Base-by-base conservation (phyloP, 305 asterid genomes). In the Caryopteris hybrid region DNA sequence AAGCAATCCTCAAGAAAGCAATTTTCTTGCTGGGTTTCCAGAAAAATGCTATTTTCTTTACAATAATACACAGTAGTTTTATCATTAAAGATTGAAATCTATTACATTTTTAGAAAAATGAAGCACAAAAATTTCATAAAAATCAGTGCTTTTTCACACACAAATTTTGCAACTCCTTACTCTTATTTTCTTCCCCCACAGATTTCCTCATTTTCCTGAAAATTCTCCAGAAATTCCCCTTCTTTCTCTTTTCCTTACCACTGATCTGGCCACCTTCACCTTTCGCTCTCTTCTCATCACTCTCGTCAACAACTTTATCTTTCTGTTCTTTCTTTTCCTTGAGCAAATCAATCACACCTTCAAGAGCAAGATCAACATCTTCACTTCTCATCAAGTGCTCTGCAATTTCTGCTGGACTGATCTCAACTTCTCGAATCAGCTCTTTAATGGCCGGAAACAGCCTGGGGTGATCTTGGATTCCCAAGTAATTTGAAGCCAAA, bases 311-410 rank as follows among this genome's bases (percentile, higher is more conserved):
- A n/a, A n/a, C 39, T 11, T 31, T 45, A 21, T 5, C 11, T 2
- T 25, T 66, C 53, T 74, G 72, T 1, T 54, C 59, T 36, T 73
- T 77, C 69, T 78, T 88, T 29, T 73, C 67, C 66, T 83, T 79
- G 8, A 89, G 80, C 81, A 84, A 65, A 65, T 69, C 77, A 55
- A 84, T 11, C 39, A 86, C 86, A 2, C 92, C 94, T 25, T 79
- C 55, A 8, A 86, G 83, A 2, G 85, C 90, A 33, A 70, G 68
- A 31, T 86, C 85, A n/a, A 61, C 72, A 48, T 81, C 85, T 58
- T 85, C 95, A 16, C 61, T 83, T 64, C 90, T 84, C 95, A 89
- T 85, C 70, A 89, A 77, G 43, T 87, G 86, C 70, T 89, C 96
- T 0, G 95, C 96, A 25, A 85, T 60, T 60, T 83, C 92, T 1